Evolutionary conservation across 2,329 filamentous ascomycete species (phyloP), one percentile per base, ranked within the genome.

Genomic region (Aureobasidium pullulans): DNA sequence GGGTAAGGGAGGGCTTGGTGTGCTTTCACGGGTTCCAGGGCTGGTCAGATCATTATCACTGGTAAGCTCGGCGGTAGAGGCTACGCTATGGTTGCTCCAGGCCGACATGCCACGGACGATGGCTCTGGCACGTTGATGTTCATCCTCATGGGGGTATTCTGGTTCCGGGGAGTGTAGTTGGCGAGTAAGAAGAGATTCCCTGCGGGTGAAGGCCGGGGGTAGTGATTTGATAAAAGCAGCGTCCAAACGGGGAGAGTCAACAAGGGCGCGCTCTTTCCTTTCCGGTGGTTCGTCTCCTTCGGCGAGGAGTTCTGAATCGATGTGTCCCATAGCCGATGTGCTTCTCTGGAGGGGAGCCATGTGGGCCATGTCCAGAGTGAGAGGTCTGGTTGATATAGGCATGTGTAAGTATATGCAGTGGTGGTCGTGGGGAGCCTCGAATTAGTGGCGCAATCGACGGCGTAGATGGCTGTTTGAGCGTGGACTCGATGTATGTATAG

Each of bases 271-370:
- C 63, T 65, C 62, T 68, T 56, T 62, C 72, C 64, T 77, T 84
- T 96, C 92, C 67, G 92, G 91, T 52, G 92, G 92, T 73, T 97
- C 93, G 73, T 97, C 93, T 53, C 86, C 81, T 68, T 96, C 93
- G 64, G 88, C 83, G 61, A 80, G 76, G 65, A 85, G 72, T 60
- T 96, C 91, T 61, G 85, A 83, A 54, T 84, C 82, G 44, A 62
- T 62, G 46, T 67, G 61, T 39, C 68, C 70, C 64, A 70, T 67
- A 42, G 48, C 57, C 8, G 56, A 46, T 3, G 39, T 36, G 23
- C 16, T 43, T 34, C 31, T 32, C 23, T 36, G 57, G 15, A 31
- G 16, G 23, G 42, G 31, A 32, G 34, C 34, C 16, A 49, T 31
- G 6, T 59, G 36, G 32, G 34, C 29, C 44, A 59, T 59, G 11